phyloP scores from a whole-genome alignment of 2,329 filamentous ascomycete species.

The Dothideomycetidae sp. region DNA sequence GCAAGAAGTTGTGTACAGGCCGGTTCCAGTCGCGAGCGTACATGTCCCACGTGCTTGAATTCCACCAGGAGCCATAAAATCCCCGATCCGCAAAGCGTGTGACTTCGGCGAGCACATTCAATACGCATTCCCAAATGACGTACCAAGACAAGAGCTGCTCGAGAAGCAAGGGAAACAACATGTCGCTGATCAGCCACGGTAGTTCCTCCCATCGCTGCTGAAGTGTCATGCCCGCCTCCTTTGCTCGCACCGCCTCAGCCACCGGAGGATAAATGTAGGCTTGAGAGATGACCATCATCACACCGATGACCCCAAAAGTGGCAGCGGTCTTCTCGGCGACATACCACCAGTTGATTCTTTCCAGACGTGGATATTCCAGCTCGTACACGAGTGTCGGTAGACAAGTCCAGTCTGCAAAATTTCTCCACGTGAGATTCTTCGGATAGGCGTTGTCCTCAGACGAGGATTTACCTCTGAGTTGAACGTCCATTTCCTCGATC shows the following conservation, averaged over 20 bases:
- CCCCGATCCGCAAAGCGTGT: slow-evolving; percentile 64
- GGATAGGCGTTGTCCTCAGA: slow-evolving; percentile 44
- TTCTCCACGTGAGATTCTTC: slow-evolving; percentile 46
- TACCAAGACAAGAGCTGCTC: slow-evolving; percentile 69
- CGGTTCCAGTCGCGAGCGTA: slow-evolving; percentile 71
- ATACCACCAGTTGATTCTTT: slow-evolving; percentile 59
- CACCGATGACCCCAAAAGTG: slow-evolving; percentile 56
- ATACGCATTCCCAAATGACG: slow-evolving; percentile 54
- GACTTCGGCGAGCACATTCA: slow-evolving; percentile 64
- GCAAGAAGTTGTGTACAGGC: slow-evolving; percentile 65
- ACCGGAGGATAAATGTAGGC: slow-evolving; percentile 66
- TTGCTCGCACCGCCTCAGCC: slow-evolving; percentile 50
- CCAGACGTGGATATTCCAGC: slow-evolving; percentile 58
- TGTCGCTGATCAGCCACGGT: slow-evolving; percentile 59
- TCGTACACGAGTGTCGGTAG: slow-evolving; percentile 70
- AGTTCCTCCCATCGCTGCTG: slow-evolving; percentile 50
- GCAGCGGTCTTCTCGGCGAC: slow-evolving; percentile 58
- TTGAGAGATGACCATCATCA: slow-evolving; percentile 69
- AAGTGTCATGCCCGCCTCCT: slow-evolving; percentile 49
- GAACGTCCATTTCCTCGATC: slow-evolving; percentile 48
- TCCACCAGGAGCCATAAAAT: slow-evolving; percentile 46
- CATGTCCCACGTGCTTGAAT: slow-evolving; percentile 51
- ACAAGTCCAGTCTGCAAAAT: slow-evolving; percentile 56
- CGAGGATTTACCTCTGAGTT: slow-evolving; percentile 50
- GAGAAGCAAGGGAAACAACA: slow-evolving; percentile 66